Percentiles rank a stretch among this genome's conserved stretches.
phyloP scores from a whole-genome alignment of 1,139 yeast genomes.

The Blastobotrys aristatus region DNA sequence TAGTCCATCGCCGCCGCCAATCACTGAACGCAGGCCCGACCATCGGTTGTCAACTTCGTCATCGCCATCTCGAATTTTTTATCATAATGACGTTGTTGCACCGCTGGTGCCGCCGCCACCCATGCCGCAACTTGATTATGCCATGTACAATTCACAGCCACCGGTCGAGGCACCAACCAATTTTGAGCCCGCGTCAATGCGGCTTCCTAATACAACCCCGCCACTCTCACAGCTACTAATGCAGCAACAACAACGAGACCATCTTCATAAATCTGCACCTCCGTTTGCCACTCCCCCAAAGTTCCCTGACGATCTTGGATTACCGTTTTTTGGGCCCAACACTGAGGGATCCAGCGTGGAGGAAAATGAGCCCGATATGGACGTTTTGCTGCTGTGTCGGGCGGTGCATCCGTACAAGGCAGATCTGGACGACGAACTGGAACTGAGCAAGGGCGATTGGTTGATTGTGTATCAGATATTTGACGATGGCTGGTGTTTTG shows the following conservation, averaged over 20 bases:
- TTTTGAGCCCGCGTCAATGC: background rate
- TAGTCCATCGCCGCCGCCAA: constrained; percentile 1
- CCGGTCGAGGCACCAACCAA: no score
- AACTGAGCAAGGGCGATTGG: constrained; percentile 30
- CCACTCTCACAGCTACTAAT: background rate
- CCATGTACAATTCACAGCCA: no score
- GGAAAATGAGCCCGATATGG: background rate
- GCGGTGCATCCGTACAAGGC: constrained; percentile 31
- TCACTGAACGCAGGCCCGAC: background rate
- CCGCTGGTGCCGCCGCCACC: background rate
- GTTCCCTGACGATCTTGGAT: constrained; percentile 6
- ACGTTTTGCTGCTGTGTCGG: constrained; percentile 19
- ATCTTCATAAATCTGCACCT: background rate
- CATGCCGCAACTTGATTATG: background rate
- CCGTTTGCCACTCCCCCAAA: constrained; percentile 10
- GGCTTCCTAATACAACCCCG: background rate
- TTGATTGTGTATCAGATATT: constrained; percentile 32
- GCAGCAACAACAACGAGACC: background rate
- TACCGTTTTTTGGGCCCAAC: background rate
- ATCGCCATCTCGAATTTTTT: background rate
- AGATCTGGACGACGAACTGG: constrained; percentile 35
- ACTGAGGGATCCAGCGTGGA: background rate
- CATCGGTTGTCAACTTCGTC: background rate
- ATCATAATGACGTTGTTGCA: constrained; percentile 1
- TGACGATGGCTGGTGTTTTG: constrained; percentile 39